Base-by-base conservation (phyloP, 2,329 filamentous ascomycete species). In the Parascedosporium putredinis region DNA sequence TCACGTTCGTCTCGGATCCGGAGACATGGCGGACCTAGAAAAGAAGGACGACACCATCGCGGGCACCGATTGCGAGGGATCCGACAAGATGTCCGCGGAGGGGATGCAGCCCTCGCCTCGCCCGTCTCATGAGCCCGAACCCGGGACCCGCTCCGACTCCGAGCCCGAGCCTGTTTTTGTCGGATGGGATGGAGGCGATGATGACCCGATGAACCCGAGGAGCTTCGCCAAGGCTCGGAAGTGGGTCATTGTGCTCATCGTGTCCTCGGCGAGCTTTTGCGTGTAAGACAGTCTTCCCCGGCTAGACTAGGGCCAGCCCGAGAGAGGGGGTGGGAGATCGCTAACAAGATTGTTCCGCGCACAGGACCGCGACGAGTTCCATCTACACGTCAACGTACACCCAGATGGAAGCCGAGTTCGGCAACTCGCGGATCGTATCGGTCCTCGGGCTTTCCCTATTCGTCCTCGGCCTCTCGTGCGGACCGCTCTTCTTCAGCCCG, bases 381-480 rank as follows among this genome's bases (percentile, higher is more conserved):
- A 81, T 95, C 58, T 95, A 96, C 65, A 91, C 88, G 1, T 79
- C 80, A 10, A 93, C 86, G 0, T 96, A 95, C 63, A 62, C 59
- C 16, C 85, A 93, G 64, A 79, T 95, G 66, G 79, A 83, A 54
- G 67, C 72, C 23, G 86, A 94, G 52, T 94, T 95, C 58, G 68
- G 78, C 55, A 77, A 78, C 57, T 84, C 85, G 0, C 75, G 78
- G 50, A 71, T 87, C 46, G 75, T 94, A 22, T 87, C 84, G 10
- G 88, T 88, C 3, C 65, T 95, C 8, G 91, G 90, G 0, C 69
- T 96, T 47, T 89, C 86, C 1, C 74, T 85, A 1, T 96, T 90
- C 60, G 88, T 95, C 45, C 74, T 88, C 50, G 90, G 90, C 16
- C 78, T 79, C 53, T 70, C 70, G n/a, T 57, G 82, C 44, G 81